Evolutionary conservation across 441 rosid species (phyloP).

Genomic region (Corymbia citriodora): DNA sequence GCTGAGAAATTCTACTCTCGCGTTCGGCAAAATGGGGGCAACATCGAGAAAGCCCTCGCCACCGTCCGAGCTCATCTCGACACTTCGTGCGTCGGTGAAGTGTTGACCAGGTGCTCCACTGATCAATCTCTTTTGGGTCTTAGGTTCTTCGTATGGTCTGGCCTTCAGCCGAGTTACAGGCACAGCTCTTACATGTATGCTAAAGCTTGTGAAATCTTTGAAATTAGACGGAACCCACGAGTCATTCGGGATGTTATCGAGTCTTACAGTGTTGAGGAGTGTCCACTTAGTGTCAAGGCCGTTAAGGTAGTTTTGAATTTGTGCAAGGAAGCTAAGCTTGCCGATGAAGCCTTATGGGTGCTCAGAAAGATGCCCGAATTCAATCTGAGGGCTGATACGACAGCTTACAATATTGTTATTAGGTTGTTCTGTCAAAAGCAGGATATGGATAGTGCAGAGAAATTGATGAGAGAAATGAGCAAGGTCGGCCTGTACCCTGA

Average conservation of each 20-base stretch:
- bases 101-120: constrained; percentile 38
- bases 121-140: constrained; percentile 43
- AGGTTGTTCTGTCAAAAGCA: constrained; percentile 61
- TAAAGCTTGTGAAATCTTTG: constrained; percentile 56
- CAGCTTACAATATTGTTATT: constrained; percentile 52
- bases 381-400: constrained; percentile 35
- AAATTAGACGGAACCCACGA: constrained; percentile 43
- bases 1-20: constrained; percentile 39
- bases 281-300: constrained; percentile 44
- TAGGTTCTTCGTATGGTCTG: constrained; percentile 81
- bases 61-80: constrained; percentile 39
- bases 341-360: constrained; percentile 63
- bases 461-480: constrained; percentile 67
- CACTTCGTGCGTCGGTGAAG: constrained; percentile 45
- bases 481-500: constrained; percentile 54
- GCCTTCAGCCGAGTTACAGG: constrained; percentile 52
- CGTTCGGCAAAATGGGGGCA: constrained; percentile 28
- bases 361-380: constrained; percentile 65
- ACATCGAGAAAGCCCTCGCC: constrained; percentile 35
- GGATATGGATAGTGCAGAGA: constrained; percentile 44
- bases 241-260: constrained; percentile 47
- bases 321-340: constrained; percentile 61
- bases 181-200: constrained; percentile 56
- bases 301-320: constrained; percentile 56
- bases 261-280: constrained; percentile 37